Percentiles rank a stretch among this genome's conserved stretches.
Conservation (phyloP, 1,284 basidiomycete genomes). For the Porogramme epimiltina region DNA sequence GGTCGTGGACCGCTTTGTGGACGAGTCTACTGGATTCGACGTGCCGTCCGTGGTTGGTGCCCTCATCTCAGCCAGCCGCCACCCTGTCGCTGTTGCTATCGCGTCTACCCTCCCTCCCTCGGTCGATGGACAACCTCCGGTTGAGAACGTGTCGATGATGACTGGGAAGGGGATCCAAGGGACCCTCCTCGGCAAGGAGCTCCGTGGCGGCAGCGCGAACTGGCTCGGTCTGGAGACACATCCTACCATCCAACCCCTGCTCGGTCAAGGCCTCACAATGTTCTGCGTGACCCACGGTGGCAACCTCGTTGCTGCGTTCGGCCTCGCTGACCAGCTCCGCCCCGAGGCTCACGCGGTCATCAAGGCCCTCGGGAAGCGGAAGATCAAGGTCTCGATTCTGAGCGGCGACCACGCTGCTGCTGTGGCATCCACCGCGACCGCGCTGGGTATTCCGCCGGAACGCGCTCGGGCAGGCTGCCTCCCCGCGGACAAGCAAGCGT, state of each 20-base stretch:
- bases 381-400: slow-evolving; percentile 49
- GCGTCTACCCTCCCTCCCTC: slow-evolving; percentile 14
- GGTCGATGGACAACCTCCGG: slow-evolving; percentile 29
- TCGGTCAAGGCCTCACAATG: slow-evolving; percentile 33
- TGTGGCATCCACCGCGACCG: slow-evolving; percentile 47
- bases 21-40: slow-evolving; percentile 21
- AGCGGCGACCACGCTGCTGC: slow-evolving; percentile 57
- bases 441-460: slow-evolving; percentile 42
- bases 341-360: slow-evolving; percentile 45
- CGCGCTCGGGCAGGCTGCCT: slow-evolving; percentile 47
- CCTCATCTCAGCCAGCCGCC: slow-evolving; percentile 32
- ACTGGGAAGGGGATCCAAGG: slow-evolving; percentile 41
- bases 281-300: slow-evolving; percentile 39
- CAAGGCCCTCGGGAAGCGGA: slow-evolving; percentile 35
- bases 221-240: slow-evolving; percentile 33
- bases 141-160: slow-evolving; percentile 33
- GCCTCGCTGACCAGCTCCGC: slow-evolving; percentile 51
- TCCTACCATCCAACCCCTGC: slow-evolving; percentile 23
- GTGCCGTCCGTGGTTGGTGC: slow-evolving; percentile 22
- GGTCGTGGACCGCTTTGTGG: slow-evolving; percentile 29
- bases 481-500: slow-evolving; percentile 52
- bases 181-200: slow-evolving; percentile 23
- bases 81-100: slow-evolving; percentile 35
- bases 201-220: slow-evolving; percentile 39
- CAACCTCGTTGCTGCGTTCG: slow-evolving; percentile 42